Percentiles rank a stretch among this genome's conserved stretches.
Evolutionary conservation across 495 filamentous ascomycete genomes (phyloP).

Genomic region (Chaetomidium leptoderma): DNA sequence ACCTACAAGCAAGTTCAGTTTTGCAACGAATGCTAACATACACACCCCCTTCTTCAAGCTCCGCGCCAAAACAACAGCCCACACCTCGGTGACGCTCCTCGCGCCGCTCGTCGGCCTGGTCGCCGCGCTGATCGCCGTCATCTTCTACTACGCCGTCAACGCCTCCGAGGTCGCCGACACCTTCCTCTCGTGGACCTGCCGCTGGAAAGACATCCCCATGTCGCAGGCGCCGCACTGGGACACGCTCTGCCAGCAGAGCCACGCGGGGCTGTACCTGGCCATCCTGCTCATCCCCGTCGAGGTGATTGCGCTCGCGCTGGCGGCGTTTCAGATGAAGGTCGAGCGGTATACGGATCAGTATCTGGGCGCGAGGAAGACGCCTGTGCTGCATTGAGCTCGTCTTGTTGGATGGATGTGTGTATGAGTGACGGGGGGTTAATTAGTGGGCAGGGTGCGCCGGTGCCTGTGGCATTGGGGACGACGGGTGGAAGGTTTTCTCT

Average conservation of each 20-base stretch:
- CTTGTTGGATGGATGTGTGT: no score
- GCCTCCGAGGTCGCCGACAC: slow-evolving; percentile 43
- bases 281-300: slow-evolving; percentile 52
- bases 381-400: slow-evolving; percentile 15
- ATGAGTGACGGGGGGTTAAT: no score
- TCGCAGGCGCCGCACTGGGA: slow-evolving; percentile 43
- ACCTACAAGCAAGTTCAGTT: no score
- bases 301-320: slow-evolving; percentile 38
- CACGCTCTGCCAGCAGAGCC: slow-evolving; percentile 48
- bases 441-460: no score
- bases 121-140: slow-evolving; percentile 46
- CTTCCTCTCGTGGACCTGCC: slow-evolving; percentile 53
- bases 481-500: neutral
- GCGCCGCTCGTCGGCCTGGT: slow-evolving; percentile 42
- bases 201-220: slow-evolving; percentile 48
- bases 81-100: slow-evolving; percentile 37
- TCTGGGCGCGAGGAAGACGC: slow-evolving; percentile 23
- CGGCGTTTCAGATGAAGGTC: slow-evolving; percentile 37
- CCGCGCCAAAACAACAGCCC: slow-evolving; percentile 35
- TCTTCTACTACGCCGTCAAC: slow-evolving; percentile 54
- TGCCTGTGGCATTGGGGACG: neutral
- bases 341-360: slow-evolving; percentile 36
- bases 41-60: slow-evolving; percentile 30
- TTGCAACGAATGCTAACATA: neutral
- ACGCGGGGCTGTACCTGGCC: slow-evolving; percentile 46